Conservation (phyloP, 805 yeast species). For the Zygotorulaspora florentina region DNA sequence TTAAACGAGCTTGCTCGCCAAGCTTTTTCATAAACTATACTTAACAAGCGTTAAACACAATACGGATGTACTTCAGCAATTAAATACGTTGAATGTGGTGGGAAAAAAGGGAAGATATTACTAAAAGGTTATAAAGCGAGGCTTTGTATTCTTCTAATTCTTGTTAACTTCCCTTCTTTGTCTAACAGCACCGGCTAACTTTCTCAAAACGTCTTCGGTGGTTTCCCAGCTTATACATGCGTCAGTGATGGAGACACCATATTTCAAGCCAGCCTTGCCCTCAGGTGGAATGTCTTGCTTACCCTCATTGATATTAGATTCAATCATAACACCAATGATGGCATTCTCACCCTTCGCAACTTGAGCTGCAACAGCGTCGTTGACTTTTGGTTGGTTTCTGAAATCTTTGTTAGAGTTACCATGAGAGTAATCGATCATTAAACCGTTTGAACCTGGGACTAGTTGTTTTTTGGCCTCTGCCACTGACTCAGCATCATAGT, state of each 20-base stretch:
- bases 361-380: slow-evolving; percentile 75
- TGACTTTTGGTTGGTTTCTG: slow-evolving; percentile 94
- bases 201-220: slow-evolving; percentile 74
- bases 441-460: slow-evolving; percentile 39
- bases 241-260: slow-evolving; percentile 96
- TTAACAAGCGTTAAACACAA: no score
- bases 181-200: slow-evolving; percentile 78
- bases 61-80: no score
- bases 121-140: not conserved
- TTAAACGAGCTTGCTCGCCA: no score
- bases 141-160: not conserved
- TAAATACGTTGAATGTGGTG: not conserved
- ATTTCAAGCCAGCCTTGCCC: slow-evolving; percentile 57
- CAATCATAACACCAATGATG: slow-evolving; percentile 94
- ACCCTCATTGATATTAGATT: slow-evolving; percentile 87
- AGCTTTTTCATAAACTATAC: no score
- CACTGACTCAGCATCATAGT: slow-evolving; percentile 80
- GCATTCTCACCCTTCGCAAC: slow-evolving; percentile 71
- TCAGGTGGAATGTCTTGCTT: slow-evolving; percentile 73
- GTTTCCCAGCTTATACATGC: slow-evolving; percentile 93
- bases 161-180: slow-evolving; percentile 54
- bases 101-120: not conserved
- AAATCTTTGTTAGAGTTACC: slow-evolving; percentile 94
- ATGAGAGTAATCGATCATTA: slow-evolving; percentile 98
- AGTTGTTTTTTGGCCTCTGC: slow-evolving; percentile 67